Conservation (phyloP, 495 filamentous ascomycete species). For the Penicillium tannophilum region DNA sequence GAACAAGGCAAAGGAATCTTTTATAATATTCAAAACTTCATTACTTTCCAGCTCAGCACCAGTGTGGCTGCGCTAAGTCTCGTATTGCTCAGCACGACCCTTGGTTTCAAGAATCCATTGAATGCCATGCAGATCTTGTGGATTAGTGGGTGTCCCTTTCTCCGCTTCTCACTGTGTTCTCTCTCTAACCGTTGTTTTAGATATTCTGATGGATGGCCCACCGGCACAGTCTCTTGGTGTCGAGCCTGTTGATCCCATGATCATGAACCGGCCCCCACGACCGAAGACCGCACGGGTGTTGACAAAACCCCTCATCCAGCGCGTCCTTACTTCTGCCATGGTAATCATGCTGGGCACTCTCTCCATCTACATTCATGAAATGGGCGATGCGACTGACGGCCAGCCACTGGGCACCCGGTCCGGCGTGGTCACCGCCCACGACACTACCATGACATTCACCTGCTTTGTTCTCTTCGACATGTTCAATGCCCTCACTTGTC, state of each 20-base stretch:
- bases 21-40: constrained; percentile 99
- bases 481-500: constrained; percentile 95
- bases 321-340: constrained; percentile 83
- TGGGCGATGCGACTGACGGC: constrained; percentile 61
- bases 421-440: constrained; percentile 78
- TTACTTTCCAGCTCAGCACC: constrained; percentile 97
- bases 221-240: constrained; percentile 97
- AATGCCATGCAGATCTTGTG: constrained; percentile 99
- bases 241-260: constrained; percentile 89
- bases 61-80: constrained; percentile 91
- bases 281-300: constrained; percentile 82
- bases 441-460: constrained; percentile 99
- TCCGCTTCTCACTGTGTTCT: constrained; percentile 3
- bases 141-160: constrained; percentile 76
- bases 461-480: constrained; percentile 99
- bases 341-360: constrained; percentile 94
- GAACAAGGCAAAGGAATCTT: constrained; percentile 99
- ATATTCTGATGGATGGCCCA: constrained; percentile 99
- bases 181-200: constrained; percentile 46
- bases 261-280: constrained; percentile 91
- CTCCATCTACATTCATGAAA: constrained; percentile 85
- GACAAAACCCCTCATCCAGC: constrained; percentile 74
- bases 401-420: constrained; percentile 42
- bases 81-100: constrained; percentile 85
- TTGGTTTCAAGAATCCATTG: constrained; percentile 90